Conservation (phyloP, 257 asterid species). For the Capsicum baccatum region DNA sequence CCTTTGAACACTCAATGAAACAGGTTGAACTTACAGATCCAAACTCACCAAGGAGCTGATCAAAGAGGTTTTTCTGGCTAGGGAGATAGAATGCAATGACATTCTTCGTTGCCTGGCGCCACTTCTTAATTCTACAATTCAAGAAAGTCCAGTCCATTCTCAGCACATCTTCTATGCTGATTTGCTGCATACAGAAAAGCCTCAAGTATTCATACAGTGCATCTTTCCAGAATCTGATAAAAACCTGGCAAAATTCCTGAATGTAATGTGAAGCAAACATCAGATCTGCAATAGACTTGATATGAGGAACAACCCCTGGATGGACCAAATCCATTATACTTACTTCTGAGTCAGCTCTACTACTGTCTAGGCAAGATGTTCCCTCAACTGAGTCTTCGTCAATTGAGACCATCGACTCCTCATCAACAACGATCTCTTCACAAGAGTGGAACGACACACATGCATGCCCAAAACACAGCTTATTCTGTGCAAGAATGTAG, state of each 20-base stretch:
- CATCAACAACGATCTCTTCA: conserved; percentile 38
- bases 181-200: conserved; percentile 43
- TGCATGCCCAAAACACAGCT: conserved; percentile 47
- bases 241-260: conserved; percentile 54
- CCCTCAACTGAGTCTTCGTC: conserved; percentile 56
- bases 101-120: conserved; percentile 56
- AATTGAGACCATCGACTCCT: conserved; percentile 49
- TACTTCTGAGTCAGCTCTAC: conserved; percentile 51
- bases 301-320: conserved; percentile 54
- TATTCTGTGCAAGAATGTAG: conserved; percentile 52
- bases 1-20: conserved; percentile 60
- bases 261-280: conserved; percentile 59
- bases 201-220: conserved; percentile 48
- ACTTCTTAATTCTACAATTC: conserved; percentile 53
- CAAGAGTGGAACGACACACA: conserved; percentile 26
- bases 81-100: conserved; percentile 51
- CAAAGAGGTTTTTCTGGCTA: conserved; percentile 48
- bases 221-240: conserved; percentile 56
- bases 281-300: conserved; percentile 54
- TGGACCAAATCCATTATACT: conserved; percentile 56
- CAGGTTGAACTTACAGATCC: conserved; percentile 43
- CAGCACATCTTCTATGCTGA: conserved; percentile 67
- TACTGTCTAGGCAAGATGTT: conserved; percentile 40
- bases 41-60: conserved; percentile 54
- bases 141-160: conserved; percentile 66